These are phyloP conservation scores for Rhododendron henanense DNA, from an alignment of 148 eudicot genomes.

Conservation along the genomic window DNA sequence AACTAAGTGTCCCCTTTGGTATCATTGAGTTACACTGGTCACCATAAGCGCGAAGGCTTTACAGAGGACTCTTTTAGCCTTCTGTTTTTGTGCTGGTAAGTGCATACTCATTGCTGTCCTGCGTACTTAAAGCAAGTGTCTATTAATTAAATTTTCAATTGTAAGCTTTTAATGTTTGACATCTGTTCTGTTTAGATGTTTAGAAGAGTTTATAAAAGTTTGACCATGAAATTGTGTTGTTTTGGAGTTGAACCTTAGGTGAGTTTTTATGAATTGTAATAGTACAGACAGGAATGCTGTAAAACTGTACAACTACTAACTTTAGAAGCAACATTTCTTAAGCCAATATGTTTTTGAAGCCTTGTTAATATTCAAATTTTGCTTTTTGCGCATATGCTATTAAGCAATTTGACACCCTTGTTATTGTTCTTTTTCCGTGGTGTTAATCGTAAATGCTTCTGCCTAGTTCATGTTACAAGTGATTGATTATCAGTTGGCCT, in stretches of 20 bases:
- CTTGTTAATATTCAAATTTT: background rate
- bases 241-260: background rate
- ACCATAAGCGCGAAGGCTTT: background rate
- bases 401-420: background rate
- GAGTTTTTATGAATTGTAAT: background rate
- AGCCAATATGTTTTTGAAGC: background rate
- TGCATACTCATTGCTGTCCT: background rate
- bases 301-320: background rate
- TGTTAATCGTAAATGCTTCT: background rate
- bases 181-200: background rate
- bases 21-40: background rate
- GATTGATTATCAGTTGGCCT: background rate
- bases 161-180: background rate
- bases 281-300: background rate
- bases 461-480: background rate
- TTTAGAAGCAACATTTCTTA: background rate
- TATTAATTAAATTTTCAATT: background rate
- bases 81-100: background rate
- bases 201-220: background rate
- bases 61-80: background rate
- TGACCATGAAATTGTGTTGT: background rate
- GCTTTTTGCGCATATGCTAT: background rate
- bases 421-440: background rate
- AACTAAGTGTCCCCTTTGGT: background rate
- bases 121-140: background rate